Evolutionary conservation across 1,139 yeast species (phyloP).

Genomic region (Entelexis paramagnoliae): DNA sequence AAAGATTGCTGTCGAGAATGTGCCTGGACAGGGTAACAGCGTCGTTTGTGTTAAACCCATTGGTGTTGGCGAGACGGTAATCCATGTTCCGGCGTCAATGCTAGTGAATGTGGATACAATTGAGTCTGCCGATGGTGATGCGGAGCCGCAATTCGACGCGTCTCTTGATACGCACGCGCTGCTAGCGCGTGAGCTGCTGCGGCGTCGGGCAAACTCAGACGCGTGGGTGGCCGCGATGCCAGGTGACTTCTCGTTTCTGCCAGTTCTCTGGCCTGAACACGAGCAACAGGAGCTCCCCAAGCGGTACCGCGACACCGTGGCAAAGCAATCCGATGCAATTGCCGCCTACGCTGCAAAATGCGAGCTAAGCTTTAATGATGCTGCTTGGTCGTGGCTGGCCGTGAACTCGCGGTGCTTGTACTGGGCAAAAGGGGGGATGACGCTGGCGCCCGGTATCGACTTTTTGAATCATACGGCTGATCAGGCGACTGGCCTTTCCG

Average conservation of each 20-base stretch:
- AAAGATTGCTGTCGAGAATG: constrained; percentile 30
- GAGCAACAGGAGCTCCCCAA: constrained; percentile 27
- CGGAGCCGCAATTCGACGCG: too few species aligned
- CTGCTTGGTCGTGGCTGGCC: constrained; percentile 63
- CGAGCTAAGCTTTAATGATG: not conserved
- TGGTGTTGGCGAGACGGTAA: constrained; percentile 4
- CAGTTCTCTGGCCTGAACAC: constrained; percentile 33
- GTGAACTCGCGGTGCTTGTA: constrained; percentile 87
- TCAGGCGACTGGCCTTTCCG: constrained; percentile 38
- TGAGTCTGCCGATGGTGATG: constrained; percentile 17
- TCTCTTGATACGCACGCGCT: constrained; percentile 26
- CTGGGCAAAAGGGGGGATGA: constrained; percentile 65
- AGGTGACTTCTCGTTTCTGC: constrained; percentile 27
- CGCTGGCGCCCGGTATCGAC: constrained; percentile 88
- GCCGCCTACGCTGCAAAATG: constrained; percentile 17
- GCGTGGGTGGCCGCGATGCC: constrained; percentile 24
- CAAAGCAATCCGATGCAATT: constrained; percentile 28
- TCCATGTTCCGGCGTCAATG: constrained; percentile 26
- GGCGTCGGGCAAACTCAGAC: constrained; percentile 9
- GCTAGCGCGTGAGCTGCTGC: constrained; percentile 25
- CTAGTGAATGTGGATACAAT: constrained; percentile 55
- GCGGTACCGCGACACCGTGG: constrained; percentile 25
- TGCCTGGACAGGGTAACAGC: constrained; percentile 52
- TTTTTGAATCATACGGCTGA: constrained; percentile 56
- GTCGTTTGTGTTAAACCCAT: constrained; percentile 41